These are phyloP conservation scores for Taxawa tesnikishii DNA, from an alignment of 2,329 filamentous ascomycete genomes.

Conservation along the genomic window DNA sequence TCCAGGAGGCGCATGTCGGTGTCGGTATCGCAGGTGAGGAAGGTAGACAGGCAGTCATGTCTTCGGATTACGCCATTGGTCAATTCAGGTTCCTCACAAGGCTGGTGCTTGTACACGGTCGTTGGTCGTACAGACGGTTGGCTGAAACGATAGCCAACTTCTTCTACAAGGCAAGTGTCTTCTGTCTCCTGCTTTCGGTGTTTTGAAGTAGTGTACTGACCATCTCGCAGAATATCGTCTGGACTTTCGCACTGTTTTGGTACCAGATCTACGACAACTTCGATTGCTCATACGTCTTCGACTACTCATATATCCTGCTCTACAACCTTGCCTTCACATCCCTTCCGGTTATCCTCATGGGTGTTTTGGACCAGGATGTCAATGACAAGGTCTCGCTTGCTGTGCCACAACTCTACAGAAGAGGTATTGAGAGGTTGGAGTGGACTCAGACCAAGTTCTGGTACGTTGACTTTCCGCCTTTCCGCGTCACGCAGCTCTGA, in stretches of 20 bases:
- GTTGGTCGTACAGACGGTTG: slow-evolving; percentile 92
- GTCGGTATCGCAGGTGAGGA: slow-evolving; percentile 91
- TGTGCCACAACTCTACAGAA: slow-evolving; percentile 87
- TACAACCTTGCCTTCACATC: slow-evolving; percentile 98
- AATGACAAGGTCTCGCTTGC: slow-evolving; percentile 86
- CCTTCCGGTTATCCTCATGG: slow-evolving; percentile 86
- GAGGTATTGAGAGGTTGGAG: slow-evolving; percentile 89
- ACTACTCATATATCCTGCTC: slow-evolving; percentile 93
- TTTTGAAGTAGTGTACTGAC: slow-evolving; percentile 5
- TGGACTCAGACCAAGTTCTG: slow-evolving; percentile 97
- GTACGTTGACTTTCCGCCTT: slow-evolving; percentile 39
- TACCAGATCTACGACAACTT: slow-evolving; percentile 93
- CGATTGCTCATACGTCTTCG: slow-evolving; percentile 92
- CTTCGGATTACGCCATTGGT: slow-evolving; percentile 87
- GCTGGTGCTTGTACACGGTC: slow-evolving; percentile 77
- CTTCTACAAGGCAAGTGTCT: slow-evolving; percentile 78
- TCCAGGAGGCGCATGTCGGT: slow-evolving; percentile 92
- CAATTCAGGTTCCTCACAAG: slow-evolving; percentile 84
- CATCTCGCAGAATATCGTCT: slow-evolving; percentile 67
- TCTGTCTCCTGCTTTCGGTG: too few species aligned
- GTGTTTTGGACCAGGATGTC: slow-evolving; percentile 93
- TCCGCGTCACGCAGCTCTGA: slow-evolving; percentile 1
- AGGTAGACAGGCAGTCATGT: slow-evolving; percentile 89
- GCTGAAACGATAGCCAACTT: slow-evolving; percentile 95
- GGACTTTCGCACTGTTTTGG: slow-evolving; percentile 96